A percentile compares a stretch with the other conserved stretches of the same genome.
Evolutionary conservation across 768 basidiomycete genomes (phyloP).

Genomic region (Russula dissimulans): DNA sequence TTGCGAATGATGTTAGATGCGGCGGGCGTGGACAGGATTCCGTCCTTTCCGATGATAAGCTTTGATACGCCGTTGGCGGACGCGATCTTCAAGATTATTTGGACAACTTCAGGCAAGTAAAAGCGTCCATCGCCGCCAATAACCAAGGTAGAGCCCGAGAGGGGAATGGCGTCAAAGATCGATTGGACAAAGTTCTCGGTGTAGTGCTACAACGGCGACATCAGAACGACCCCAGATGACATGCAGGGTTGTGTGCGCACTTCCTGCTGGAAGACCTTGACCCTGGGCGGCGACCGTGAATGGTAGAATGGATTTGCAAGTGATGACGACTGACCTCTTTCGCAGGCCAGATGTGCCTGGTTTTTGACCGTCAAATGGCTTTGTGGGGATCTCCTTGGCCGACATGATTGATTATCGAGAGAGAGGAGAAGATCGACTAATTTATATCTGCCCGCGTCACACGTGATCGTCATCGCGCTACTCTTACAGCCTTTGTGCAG

Average conservation of each 20-base stretch:
- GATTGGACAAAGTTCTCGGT: constrained; percentile 98
- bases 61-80: constrained; percentile 89
- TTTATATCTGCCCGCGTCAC: constrained; percentile 8
- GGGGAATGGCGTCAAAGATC: constrained; percentile 84
- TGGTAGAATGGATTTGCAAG: background rate
- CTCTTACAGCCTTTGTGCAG: constrained; percentile 25
- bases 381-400: constrained; percentile 66
- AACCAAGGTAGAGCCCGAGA: constrained; percentile 75
- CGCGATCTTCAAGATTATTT: constrained; percentile 88
- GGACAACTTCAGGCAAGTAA: constrained; percentile 78
- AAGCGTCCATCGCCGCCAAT: constrained; percentile 96
- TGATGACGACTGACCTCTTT: constrained; percentile 57
- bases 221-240: constrained; percentile 18
- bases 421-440: background rate
- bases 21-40: constrained; percentile 93
- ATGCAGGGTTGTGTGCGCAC: constrained; percentile 32
- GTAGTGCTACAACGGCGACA: constrained; percentile 54
- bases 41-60: constrained; percentile 86
- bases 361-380: constrained; percentile 88
- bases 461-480: constrained; percentile 7
- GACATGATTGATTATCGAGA: constrained; percentile 29
- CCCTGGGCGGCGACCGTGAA: constrained; percentile 38
- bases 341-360: constrained; percentile 97
- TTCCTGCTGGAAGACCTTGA: constrained; percentile 97
- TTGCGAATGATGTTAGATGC: constrained; percentile 94